Evolutionary conservation across 1,284 basidiomycete genomes (phyloP), one percentile per base, ranked within the genome.

Genomic region (Apiotrichum sp.): DNA sequence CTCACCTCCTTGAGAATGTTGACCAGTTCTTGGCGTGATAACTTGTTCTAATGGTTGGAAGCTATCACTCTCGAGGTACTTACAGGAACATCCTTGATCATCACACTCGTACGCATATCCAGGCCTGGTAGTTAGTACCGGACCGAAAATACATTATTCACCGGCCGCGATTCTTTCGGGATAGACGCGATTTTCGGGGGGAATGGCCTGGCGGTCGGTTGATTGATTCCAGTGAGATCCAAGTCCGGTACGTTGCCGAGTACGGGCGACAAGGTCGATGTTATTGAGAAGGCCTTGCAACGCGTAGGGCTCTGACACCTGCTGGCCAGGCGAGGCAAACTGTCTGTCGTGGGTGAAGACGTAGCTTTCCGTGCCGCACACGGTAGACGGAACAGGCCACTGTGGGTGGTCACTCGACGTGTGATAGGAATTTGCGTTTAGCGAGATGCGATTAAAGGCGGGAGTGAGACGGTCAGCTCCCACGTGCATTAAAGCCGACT

Each of bases 11-110:
- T 61, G 36, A 77, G 67, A 31, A 75, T 72, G 35, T 69, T 59
- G 34, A 76, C 64, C 2, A 77, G 68, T 57, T 74, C 69, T 42
- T 72, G 58, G 13, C 75, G 68, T 14, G 74, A 71, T 0, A 77
- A 64, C 55, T 75, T 75, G 69, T 77, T 77, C 71, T 75, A 56
- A 9, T 8, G 3, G 3, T 11, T 41, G 13, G n/a, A n/a, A n/a
- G n/a, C n/a, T n/a, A n/a, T n/a, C n/a, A n/a, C n/a, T n/a, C n/a
- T n/a, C n/a, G n/a, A 43, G 1, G 0, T 0, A 63, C 71, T 58
- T 32, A 75, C 74, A 0, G 74, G 74, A 6, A 76, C 72, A 52
- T 77, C 74, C 57, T 77, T 77, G 57, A 77, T 62, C 75, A 77
- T 77, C 16, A 77, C 70, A 0, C 74, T 72, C 0, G 75, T 77